phyloP scores from a whole-genome alignment of 805 yeast genomes.

The Myxozyma nipponensis region DNA sequence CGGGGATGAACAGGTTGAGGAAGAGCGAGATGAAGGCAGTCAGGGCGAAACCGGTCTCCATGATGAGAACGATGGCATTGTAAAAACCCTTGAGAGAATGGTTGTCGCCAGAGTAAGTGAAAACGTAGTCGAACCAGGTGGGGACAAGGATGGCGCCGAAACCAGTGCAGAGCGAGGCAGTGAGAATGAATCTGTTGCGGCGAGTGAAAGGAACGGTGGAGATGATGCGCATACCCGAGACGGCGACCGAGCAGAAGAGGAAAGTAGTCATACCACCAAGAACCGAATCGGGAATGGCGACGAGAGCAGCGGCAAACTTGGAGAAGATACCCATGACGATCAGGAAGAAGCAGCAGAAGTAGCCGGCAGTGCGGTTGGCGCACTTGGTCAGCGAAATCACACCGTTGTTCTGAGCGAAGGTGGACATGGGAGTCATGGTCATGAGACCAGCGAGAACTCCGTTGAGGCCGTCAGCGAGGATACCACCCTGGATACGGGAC shows the following conservation, averaged over 20 bases:
- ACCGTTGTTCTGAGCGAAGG: constrained; percentile 95
- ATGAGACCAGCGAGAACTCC: constrained; percentile 71
- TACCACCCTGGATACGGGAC: constrained; percentile 87
- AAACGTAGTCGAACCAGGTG: constrained; percentile 59
- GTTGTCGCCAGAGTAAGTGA: constrained; percentile 64
- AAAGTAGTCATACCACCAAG: constrained; percentile 87
- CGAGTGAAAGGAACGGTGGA: constrained; percentile 53
- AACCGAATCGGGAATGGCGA: constrained; percentile 72
- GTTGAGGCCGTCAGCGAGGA: constrained; percentile 81
- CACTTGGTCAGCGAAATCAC: constrained; percentile 89
- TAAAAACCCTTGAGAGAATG: constrained; percentile 55
- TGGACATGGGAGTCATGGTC: constrained; percentile 86
- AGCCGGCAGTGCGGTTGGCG: constrained; percentile 78
- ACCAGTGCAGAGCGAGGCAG: constrained; percentile 63
- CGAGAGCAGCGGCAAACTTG: constrained; percentile 80
- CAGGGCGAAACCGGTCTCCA: constrained; percentile 71
- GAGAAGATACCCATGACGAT: constrained; percentile 83
- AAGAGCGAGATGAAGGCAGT: constrained; percentile 63
- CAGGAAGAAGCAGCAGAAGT: constrained; percentile 75
- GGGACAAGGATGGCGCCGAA: constrained; percentile 63
- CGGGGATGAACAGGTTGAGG: constrained; percentile 60
- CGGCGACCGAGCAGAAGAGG: constrained; percentile 70
- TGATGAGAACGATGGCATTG: constrained; percentile 63
- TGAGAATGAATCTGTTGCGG: constrained; percentile 68
- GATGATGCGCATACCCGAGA: constrained; percentile 67